Base-by-base conservation (phyloP, 179 eudicot species). In the Pouteria campechiana region DNA sequence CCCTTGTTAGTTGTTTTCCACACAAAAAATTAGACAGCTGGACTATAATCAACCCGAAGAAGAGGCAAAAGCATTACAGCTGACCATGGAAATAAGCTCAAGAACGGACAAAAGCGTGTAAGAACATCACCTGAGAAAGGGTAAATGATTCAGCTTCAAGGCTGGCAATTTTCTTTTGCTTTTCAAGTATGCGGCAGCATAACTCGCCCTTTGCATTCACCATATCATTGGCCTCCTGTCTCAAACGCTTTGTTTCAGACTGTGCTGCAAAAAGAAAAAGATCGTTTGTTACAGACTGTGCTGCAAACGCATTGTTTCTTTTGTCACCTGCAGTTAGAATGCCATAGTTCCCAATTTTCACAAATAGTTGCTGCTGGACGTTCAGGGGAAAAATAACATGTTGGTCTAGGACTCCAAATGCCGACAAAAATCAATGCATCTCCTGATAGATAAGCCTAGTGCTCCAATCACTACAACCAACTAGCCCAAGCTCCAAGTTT, bases 111-210 rank as follows among this genome's bases (percentile, higher is more conserved):
- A 33, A 4, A 34, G 10, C 9, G 0, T 25, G 14, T 44, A 29
- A 28, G 37, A 23, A 46, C 41, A 17, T 17, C 52, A 81, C 95
- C 86, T 69, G 81, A 18, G 67, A 48, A 35, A 77, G 75, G 34
- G 61, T 72, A 61, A 52, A 53, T 22, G 78, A 73, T 41, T 75
- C 90, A 44, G 58, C 51, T 53, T 74, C 95, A 63, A 74, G 49
- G 22, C 68, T 58, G 30, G 65, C 54, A 32, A 69, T 53, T 49
- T 58, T 70, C 60, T 66, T 77, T 67, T 84, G 80, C 50, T 63
- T 72, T 32, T 81, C 83, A 43, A 84, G 47, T 38, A 84, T 81
- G 55, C 60, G 56, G 29, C 73, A 72, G 55, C 86, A 75, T 24
- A 77, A 62, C 14, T 67, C 57, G 41, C 67, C 81, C 67, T 67